Base-by-base conservation (phyloP, 202 grass and related monocot species). In the Dendrocalamus latiflorus region DNA sequence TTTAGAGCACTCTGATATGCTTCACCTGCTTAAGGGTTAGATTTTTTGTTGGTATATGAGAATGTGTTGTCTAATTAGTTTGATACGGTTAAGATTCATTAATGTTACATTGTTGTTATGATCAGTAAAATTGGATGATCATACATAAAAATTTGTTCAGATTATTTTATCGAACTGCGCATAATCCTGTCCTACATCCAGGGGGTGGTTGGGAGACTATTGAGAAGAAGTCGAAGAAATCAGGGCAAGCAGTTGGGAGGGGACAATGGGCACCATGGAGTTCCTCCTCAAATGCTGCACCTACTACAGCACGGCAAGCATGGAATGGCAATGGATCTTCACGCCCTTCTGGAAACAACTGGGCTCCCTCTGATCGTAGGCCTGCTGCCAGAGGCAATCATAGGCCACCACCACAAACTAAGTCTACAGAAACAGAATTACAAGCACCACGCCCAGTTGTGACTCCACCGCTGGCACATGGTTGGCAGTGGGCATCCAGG, bases 161-260 rank as follows among this genome's bases (percentile, higher is more conserved):
- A 69, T 22, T 6, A 34, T 33, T 86, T 42, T 55, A 56, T 83
- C 25, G 75, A 69, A 80, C 45, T 39, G 30, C 60, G 45, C 37
- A 56, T 45, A 56, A 81, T 38, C 15, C 16, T 87, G 48, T 42
- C 44, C 3, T 87, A 4, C 16, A 80, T 70, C 48, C 84, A 90
- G 95, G 86, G 5, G 86, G 25, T 76, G 81, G 83, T 71, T 95
- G 96, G 93, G 85, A 95, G 84, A 83, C 84, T 9, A 58, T 69
- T 60, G 78, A 67, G 42, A 98, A 89, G 48, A 93, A 87, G 83
- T 86, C 84, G 0, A 98, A 82, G 73, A 93, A 89, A 87, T 45
- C 71, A 34, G 77, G 75, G 68, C 89, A 80, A 83, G 28, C 65
- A 81, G 51, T 58, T 77, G 87, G 79, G 42, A 91, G 70, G 80